Conservation (phyloP, 495 filamentous ascomycete species). For the Annulohypoxylon bovei region DNA sequence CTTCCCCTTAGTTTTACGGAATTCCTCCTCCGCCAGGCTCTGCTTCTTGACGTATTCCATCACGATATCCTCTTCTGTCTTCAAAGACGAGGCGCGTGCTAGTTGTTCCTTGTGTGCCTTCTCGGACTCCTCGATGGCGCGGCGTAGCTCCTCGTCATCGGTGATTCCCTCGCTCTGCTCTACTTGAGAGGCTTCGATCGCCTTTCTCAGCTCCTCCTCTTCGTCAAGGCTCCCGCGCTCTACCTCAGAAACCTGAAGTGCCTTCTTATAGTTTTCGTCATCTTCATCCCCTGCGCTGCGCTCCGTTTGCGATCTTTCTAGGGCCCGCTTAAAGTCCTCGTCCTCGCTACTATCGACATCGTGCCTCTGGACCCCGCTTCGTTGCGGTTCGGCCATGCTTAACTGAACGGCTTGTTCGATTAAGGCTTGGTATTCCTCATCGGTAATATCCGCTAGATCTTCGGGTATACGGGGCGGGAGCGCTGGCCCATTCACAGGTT, state of each 20-base stretch:
- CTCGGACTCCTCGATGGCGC: slow-evolving; percentile 61
- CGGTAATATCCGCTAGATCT: slow-evolving; percentile 50
- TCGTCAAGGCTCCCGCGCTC: slow-evolving; percentile 42
- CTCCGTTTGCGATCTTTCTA: slow-evolving; percentile 38
- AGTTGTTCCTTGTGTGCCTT: slow-evolving; percentile 50
- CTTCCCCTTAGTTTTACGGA: slow-evolving; percentile 46
- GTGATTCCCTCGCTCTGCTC: slow-evolving; percentile 26
- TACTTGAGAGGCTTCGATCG: slow-evolving; percentile 55
- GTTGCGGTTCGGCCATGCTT: slow-evolving; percentile 61
- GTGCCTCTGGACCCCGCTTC: slow-evolving; percentile 38
- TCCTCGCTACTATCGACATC: slow-evolving; percentile 56
- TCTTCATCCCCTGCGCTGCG: slow-evolving; percentile 14
- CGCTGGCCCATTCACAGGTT: slow-evolving; percentile 24
- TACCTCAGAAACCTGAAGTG: slow-evolving; percentile 38
- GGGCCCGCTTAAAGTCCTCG: slow-evolving; percentile 46
- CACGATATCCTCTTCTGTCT: slow-evolving; percentile 75
- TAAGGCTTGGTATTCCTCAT: slow-evolving; percentile 63
- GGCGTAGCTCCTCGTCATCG: slow-evolving; percentile 56
- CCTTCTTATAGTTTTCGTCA: slow-evolving; percentile 45
- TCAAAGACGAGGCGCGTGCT: slow-evolving; percentile 54
- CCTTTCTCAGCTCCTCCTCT: slow-evolving; percentile 60
- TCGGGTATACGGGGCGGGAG: slow-evolving; percentile 40
- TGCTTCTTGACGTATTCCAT: slow-evolving; percentile 82
- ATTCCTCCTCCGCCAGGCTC: slow-evolving; percentile 73
- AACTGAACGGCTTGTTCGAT: slow-evolving; percentile 68